Conservation (phyloP, 2,329 filamentous ascomycete genomes). For the Calonectria henricotiae region DNA sequence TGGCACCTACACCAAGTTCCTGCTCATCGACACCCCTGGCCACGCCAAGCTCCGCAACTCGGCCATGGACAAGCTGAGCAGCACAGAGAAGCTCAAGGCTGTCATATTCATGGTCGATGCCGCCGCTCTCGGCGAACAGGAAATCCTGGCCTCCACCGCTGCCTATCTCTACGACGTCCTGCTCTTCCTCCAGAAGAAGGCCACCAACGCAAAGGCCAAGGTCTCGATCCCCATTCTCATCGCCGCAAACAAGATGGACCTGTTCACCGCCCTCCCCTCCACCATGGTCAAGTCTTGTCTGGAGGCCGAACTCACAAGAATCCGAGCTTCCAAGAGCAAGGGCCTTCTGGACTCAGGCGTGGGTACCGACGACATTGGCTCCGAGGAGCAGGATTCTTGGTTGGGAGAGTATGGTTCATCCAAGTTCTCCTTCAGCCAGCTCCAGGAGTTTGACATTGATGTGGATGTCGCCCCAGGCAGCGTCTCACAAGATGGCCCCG, state of each 20-base stretch:
- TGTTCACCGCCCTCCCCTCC: slow-evolving; percentile 92
- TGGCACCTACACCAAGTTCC: slow-evolving; percentile 77
- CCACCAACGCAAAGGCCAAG: slow-evolving; percentile 62
- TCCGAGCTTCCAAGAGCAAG: slow-evolving; percentile 83
- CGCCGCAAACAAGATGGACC: slow-evolving; percentile 94
- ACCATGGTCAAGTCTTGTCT: slow-evolving; percentile 82
- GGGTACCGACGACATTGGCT: slow-evolving; percentile 73
- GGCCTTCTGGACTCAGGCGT: slow-evolving; percentile 87
- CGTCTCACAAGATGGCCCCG: slow-evolving; percentile 76
- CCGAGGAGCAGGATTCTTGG: slow-evolving; percentile 86
- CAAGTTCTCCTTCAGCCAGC: slow-evolving; percentile 84
- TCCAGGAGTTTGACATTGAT: slow-evolving; percentile 86
- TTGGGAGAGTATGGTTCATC: slow-evolving; percentile 86
- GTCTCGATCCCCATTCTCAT: slow-evolving; percentile 80
- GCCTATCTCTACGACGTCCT: slow-evolving; percentile 92
- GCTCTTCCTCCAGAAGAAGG: slow-evolving; percentile 84
- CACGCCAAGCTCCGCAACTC: slow-evolving; percentile 92
- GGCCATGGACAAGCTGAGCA: slow-evolving; percentile 70
- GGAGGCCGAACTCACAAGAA: slow-evolving; percentile 85
- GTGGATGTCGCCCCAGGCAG: slow-evolving; percentile 86
- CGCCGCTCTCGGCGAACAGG: slow-evolving; percentile 74
- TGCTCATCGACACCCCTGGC: slow-evolving; percentile 91
- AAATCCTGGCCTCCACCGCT: slow-evolving; percentile 80
- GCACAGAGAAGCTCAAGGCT: slow-evolving; percentile 73
- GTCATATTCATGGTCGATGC: slow-evolving; percentile 94